Conservation (phyloP, 2,329 filamentous ascomycete genomes). For the Cladosporium cucumerinum region DNA sequence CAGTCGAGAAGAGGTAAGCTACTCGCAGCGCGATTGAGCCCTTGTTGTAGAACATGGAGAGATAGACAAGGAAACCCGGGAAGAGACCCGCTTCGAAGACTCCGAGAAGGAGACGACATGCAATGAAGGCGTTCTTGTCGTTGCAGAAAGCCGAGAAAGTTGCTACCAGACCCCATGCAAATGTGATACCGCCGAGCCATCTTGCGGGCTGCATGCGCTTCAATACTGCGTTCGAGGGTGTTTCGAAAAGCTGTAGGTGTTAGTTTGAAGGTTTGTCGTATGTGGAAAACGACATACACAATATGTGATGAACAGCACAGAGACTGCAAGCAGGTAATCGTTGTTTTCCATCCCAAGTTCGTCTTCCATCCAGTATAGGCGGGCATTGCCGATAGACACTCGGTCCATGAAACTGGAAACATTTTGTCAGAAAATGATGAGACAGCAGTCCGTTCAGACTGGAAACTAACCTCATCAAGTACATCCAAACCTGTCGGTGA, state of each 20-base stretch:
- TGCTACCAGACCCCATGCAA: constrained; percentile 38
- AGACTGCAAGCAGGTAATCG: constrained; percentile 35
- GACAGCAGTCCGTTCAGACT: neutral
- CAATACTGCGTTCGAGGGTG: constrained; percentile 46
- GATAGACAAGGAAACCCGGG: constrained; percentile 43
- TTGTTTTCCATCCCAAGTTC: constrained; percentile 43
- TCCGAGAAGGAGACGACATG: constrained; percentile 33
- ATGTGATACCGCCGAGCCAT: constrained; percentile 32
- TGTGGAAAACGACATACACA: constrained; percentile 49
- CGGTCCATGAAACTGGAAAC: constrained; percentile 47
- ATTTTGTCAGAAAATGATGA: neutral
- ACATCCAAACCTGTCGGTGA: constrained; percentile 1
- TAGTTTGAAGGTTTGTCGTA: constrained; percentile 32
- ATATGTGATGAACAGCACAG: constrained; percentile 23
- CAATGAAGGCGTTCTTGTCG: constrained; percentile 43
- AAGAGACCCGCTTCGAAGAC: constrained; percentile 40
- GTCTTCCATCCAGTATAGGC: constrained; percentile 42
- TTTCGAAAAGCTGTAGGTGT: constrained; percentile 60
- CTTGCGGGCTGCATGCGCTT: constrained; percentile 46
- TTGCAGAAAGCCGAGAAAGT: constrained; percentile 48
- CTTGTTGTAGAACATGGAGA: constrained; percentile 47
- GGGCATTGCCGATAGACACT: constrained; percentile 40
- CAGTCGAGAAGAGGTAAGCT: constrained; percentile 46
- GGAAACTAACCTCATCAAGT: constrained; percentile 1
- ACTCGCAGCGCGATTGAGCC: constrained; percentile 41